Conservation (phyloP, 2,329 filamentous ascomycete species). For the Mycogone perniciosa region DNA sequence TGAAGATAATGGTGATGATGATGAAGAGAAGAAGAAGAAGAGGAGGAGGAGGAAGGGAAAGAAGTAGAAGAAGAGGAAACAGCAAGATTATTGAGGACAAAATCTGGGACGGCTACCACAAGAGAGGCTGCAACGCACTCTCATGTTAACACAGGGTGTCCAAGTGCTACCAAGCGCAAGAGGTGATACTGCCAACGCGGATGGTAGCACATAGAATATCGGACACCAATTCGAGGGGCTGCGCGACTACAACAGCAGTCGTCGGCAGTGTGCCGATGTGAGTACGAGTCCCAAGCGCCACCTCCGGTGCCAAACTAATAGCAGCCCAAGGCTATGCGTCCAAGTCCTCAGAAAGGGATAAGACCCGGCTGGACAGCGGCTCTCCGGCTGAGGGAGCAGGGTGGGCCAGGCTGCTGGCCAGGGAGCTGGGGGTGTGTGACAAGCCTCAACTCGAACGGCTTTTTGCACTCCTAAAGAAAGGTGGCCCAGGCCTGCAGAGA, state of each 20-base stretch:
- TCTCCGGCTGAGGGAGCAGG: neutral
- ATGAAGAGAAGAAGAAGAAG: neutral
- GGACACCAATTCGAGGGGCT: conserved; percentile 13
- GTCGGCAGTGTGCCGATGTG: conserved; percentile 8
- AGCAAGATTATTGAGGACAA: conserved; percentile 2
- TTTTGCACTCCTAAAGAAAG: conserved; percentile 1
- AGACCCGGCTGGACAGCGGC: conserved; percentile 2
- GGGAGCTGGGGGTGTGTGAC: conserved; percentile 4
- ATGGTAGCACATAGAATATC: conserved; percentile 33
- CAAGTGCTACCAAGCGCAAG: conserved; percentile 23
- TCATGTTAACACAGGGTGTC: conserved; percentile 26
- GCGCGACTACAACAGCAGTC: conserved; percentile 7
- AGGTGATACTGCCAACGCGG: conserved; percentile 40
- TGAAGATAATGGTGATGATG: neutral
- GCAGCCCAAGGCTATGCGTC: neutral
- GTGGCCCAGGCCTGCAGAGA: conserved; percentile 1
- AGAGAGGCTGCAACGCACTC: conserved; percentile 31
- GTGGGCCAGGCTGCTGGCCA: conserved; percentile 5
- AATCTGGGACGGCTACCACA: conserved; percentile 21
- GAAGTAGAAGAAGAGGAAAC: conserved; percentile 14
- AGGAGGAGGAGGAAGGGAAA: conserved; percentile 8
- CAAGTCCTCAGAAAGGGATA: neutral
- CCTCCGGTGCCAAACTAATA: neutral
- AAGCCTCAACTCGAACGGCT: neutral
- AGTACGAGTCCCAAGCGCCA: conserved; percentile 7